Conservation (phyloP, 1,284 basidiomycete species). For the Termitomyces sp. region DNA sequence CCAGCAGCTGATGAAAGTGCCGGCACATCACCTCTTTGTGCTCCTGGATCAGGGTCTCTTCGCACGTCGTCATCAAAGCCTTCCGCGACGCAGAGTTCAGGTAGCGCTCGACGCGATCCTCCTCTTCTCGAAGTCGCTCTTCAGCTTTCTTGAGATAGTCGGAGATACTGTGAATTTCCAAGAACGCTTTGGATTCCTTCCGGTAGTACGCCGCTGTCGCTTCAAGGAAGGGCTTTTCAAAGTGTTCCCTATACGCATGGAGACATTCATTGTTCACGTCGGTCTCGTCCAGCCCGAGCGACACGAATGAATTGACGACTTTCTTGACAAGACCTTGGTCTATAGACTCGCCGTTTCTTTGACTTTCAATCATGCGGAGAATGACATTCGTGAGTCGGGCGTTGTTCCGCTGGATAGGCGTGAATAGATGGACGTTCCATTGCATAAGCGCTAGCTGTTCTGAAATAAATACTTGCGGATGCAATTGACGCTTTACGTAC, state of each 20-base stretch:
- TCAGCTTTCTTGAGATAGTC: constrained; percentile 98
- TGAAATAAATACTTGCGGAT: constrained; percentile 2
- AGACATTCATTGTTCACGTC: constrained; percentile 84
- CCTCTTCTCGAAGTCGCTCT: constrained; percentile 88
- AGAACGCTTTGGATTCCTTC: constrained; percentile 85
- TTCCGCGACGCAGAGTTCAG: constrained; percentile 82
- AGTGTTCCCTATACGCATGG: constrained; percentile 83
- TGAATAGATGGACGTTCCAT: constrained; percentile 93
- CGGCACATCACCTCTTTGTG: constrained; percentile 82
- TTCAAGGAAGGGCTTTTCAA: constrained; percentile 80
- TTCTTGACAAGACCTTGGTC: constrained; percentile 94
- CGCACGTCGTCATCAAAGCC: constrained; percentile 78
- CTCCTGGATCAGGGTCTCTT: constrained; percentile 79
- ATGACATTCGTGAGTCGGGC: constrained; percentile 83
- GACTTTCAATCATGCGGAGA: constrained; percentile 85
- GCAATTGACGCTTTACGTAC: constrained; percentile 43
- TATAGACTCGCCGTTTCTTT: constrained; percentile 94
- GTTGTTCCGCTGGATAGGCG: constrained; percentile 77
- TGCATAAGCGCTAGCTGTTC: constrained; percentile 86
- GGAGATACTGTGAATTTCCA: constrained; percentile 88
- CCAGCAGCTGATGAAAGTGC: constrained; percentile 83
- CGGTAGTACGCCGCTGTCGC: constrained; percentile 85
- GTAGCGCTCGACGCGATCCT: constrained; percentile 93
- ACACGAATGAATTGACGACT: constrained; percentile 95
- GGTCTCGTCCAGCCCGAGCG: constrained; percentile 85